phyloP scores from a whole-genome alignment of 768 basidiomycete genomes.

The Rhizopogon vulgaris region DNA sequence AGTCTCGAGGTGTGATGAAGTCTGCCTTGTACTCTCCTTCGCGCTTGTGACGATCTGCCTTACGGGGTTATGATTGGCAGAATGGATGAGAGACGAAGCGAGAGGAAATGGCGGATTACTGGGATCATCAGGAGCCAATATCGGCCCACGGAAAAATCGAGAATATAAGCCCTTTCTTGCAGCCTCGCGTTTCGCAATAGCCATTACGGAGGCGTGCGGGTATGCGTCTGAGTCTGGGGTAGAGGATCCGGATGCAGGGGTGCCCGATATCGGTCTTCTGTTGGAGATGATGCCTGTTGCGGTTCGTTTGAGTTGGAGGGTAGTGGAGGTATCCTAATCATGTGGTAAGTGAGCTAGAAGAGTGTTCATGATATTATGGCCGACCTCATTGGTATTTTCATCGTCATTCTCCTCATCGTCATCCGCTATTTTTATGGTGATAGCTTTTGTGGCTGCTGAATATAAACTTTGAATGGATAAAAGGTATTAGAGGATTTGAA shows the following conservation, averaged over 20 bases:
- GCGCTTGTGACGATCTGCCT: neutral
- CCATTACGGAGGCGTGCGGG: slow-evolving; percentile 46
- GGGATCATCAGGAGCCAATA: slow-evolving; percentile 44
- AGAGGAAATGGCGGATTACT: neutral
- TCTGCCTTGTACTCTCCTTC: slow-evolving; percentile 8
- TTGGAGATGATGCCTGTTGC: slow-evolving; percentile 73
- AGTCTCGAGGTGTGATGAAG: slow-evolving; percentile 7
- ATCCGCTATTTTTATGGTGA: slow-evolving; percentile 60
- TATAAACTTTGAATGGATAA: slow-evolving; percentile 43
- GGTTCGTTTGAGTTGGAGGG: slow-evolving; percentile 46
- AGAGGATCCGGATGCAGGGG: slow-evolving; percentile 39
- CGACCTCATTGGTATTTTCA: slow-evolving; percentile 1
- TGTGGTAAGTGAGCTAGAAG: too few relatives aligned
- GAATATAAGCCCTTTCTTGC: slow-evolving; percentile 74
- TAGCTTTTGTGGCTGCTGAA: slow-evolving; percentile 74
- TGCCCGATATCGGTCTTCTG: slow-evolving; percentile 49
- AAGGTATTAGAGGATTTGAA: neutral
- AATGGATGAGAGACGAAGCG: neutral
- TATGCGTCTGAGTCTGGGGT: slow-evolving; percentile 29
- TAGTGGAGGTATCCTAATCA: slow-evolving; percentile 11
- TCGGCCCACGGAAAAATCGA: slow-evolving; percentile 73
- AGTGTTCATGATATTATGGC: too few relatives aligned
- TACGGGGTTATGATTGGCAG: neutral
- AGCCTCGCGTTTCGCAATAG: slow-evolving; percentile 69
- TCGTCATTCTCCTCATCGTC: slow-evolving; percentile 38